A percentile compares a stretch with the other conserved stretches of the same genome.
Conservation (phyloP, 2,329 filamentous ascomycete species). For the Exserohilum rostratum region DNA sequence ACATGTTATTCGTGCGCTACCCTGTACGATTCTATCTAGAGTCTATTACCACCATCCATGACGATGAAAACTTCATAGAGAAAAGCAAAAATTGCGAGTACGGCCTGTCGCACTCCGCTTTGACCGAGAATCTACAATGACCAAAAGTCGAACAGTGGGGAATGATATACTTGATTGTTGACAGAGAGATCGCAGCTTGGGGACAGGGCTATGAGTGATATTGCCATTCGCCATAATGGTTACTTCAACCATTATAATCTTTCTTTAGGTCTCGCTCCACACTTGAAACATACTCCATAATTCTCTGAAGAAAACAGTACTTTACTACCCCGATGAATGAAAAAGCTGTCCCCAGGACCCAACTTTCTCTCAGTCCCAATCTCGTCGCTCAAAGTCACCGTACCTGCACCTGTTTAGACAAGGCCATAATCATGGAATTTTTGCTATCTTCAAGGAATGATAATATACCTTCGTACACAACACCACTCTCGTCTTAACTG, state of each 20-base stretch:
- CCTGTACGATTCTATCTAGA: background rate
- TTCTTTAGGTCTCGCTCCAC: background rate
- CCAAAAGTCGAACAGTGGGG: background rate
- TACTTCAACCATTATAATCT: background rate
- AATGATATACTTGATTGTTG: background rate
- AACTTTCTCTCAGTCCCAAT: background rate
- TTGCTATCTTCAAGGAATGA: background rate
- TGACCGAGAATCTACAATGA: background rate
- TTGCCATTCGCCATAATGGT: background rate
- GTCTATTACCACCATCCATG: background rate
- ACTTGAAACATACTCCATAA: background rate
- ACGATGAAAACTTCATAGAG: background rate
- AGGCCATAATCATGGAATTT: background rate
- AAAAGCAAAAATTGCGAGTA: background rate
- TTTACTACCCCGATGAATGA: background rate
- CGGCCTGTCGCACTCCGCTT: background rate
- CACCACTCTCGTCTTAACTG: background rate
- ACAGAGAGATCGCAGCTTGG: background rate
- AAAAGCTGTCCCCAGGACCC: background rate
- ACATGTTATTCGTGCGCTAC: background rate
- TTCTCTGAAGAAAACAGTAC: background rate
- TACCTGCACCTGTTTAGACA: background rate
- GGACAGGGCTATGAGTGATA: background rate
- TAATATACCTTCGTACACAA: background rate
- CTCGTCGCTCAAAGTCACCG: background rate